Base-by-base conservation (phyloP, 257 asterid genomes). In the Solanum virginianum region DNA sequence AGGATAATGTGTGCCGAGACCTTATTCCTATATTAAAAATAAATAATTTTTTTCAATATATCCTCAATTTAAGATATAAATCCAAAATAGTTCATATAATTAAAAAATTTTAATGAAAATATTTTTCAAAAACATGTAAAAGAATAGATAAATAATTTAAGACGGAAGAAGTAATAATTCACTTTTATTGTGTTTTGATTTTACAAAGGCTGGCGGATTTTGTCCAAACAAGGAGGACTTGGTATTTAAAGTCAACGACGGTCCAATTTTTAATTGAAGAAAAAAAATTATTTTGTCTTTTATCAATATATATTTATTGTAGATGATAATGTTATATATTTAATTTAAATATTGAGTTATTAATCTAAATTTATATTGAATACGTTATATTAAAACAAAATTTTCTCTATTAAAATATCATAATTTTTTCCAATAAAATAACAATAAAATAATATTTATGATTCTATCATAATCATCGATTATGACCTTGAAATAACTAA, bases 141-240 rank as follows among this genome's bases (percentile, higher is more conserved):
- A 20, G 4, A 1, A 22, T 6, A 62, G 0, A 29, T 0, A 63
- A 12, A 12, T 63, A 63, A 63, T 63, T 11, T 63, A 12, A 12
- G 4, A 13, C 5, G 10, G 5, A 10, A 2, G 1, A 11, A 62
- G 0, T 62, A 3, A 2, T 13, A 6, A 55, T 55, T 55, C 60
- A 55, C 6, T 47, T 53, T 53, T 53, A 12, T 53, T 15, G 60
- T 17, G 13, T 10, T 69, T 69, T 70, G 54, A 13, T 39, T 75
- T 75, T 75, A 43, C 24, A 47, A 74, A 74, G 81, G 59, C 22
- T 7, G 43, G 62, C 62, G 36, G 36, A 49, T 47, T 49, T 75
- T 79, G 83, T 79, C 83, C 83, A 26, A 17, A 53, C 49, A 29
- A 15, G 66, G 49, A 53, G 29, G 83, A 79, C 83, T 53, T 79